Evolutionary conservation across 331 rosid species (phyloP), one percentile per base, ranked within the genome.

Genomic region (Spiraea crenata): DNA sequence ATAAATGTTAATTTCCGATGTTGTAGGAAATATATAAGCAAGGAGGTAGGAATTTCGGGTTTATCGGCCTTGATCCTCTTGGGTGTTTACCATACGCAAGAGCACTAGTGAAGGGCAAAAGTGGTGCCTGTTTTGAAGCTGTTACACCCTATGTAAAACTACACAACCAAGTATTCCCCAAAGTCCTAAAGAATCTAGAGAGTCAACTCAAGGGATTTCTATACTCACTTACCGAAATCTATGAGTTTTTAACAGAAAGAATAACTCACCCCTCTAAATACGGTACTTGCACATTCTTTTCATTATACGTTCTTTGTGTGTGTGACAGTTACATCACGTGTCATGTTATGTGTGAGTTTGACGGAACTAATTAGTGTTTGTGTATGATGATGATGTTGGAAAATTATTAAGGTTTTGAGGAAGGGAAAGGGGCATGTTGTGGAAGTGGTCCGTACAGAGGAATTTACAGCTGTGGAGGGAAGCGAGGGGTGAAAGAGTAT

Each of bases 401-500:
- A 9, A 55, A 25, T 25, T 25, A 25, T 25, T 25, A 25, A 81
- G 88, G 88, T 5, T 79, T 85, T 14, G 76, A 15, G 68, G 86
- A 79, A 57, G 84, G 77, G 39, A 69, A 12, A 9, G 61, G 15
- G 9, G 88, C 88, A 62, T 89, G 88, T 25, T 83, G 90, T 80
- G 90, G 89, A 6, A 77, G 82, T 69, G 92, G 96, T 3, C 85
- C 88, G 54, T 79, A 81, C 38, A 73, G 76, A 42, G 96, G 82
- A 74, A 69, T 58, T 73, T 14, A n/a, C 42, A 87, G 84, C 65
- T 87, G 96, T 51, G 93, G 96, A 65, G 86, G 83, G 14, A 54
- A 63, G 50, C 50, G 84, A 44, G 67, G 20, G 1, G 62, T 57
- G 37, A 78, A 70, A 74, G 83, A 82, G 61, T 90, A 80, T 34